These are phyloP conservation scores for Solanum corneliomulleri DNA, from an alignment of 257 asterid species.

Conservation along the genomic window DNA sequence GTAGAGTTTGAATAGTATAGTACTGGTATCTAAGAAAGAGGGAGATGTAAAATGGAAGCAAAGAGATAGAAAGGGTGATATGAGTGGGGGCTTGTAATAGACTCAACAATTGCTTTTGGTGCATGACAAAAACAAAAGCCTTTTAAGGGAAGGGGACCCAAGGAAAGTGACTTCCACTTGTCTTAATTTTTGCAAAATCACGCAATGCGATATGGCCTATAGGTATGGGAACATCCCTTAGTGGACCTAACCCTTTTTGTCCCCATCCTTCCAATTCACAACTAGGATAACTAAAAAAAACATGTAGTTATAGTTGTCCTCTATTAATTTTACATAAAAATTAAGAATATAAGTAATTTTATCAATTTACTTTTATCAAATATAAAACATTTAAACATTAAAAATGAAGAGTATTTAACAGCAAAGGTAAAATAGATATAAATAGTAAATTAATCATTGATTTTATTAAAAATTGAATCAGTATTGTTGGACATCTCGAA, in stretches of 20 bases:
- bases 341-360: neutral
- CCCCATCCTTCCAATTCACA: neutral
- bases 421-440: neutral
- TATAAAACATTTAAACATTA: too few species aligned
- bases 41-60: conserved; percentile 53
- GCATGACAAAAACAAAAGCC: conserved; percentile 32
- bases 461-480: too few species aligned
- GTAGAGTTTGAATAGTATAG: neutral
- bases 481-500: too few species aligned
- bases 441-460: too few species aligned
- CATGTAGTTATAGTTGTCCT: too few species aligned
- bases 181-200: conserved; percentile 44
- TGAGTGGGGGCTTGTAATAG: conserved; percentile 13
- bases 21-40: neutral
- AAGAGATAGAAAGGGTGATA: conserved; percentile 17
- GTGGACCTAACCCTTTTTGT: conserved; percentile 46
- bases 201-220: conserved; percentile 28
- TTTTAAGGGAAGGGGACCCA: neutral
- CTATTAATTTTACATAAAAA: neutral
- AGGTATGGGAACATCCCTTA: conserved; percentile 34
- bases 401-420: too few species aligned
- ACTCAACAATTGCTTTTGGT: conserved; percentile 45
- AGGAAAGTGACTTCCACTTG: conserved; percentile 36
- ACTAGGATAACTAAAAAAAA: neutral
- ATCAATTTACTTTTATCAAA: too few species aligned